phyloP scores from a whole-genome alignment of 139 green algal genomes.

The Dunaliella primolecta region DNA sequence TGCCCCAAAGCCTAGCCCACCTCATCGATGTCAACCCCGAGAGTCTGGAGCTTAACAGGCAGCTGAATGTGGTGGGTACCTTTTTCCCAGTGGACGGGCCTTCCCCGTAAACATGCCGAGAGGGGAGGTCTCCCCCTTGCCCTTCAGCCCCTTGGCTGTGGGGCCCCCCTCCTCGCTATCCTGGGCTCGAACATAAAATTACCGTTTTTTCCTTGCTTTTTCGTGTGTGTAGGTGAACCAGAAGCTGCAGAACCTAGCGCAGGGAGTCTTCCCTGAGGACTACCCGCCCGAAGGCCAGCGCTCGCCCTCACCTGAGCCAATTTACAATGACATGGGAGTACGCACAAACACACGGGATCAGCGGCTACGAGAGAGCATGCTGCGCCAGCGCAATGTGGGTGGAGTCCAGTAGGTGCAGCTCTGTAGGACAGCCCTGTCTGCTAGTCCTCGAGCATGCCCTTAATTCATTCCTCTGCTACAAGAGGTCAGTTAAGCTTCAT shows the following conservation, averaged over 20 bases:
- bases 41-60: slow-evolving; percentile 20
- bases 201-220: too few relatives aligned
- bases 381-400: slow-evolving; percentile 50
- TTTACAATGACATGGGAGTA: slow-evolving; percentile 77
- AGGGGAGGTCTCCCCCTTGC: too few relatives aligned
- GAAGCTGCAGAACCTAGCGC: slow-evolving; percentile 35
- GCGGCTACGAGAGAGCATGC: slow-evolving; percentile 73
- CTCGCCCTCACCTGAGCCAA: slow-evolving; percentile 77
- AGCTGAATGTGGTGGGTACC: slow-evolving; percentile 24
- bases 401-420: too few relatives aligned
- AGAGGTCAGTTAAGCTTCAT: too few relatives aligned
- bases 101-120: too few relatives aligned
- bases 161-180: too few relatives aligned
- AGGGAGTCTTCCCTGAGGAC: slow-evolving; percentile 32
- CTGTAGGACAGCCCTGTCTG: not conserved
- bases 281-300: slow-evolving; percentile 64
- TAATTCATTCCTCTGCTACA: too few relatives aligned
- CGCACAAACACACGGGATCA: slow-evolving; percentile 82
- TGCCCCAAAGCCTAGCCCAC: slow-evolving; percentile 45
- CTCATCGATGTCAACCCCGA: slow-evolving; percentile 52
- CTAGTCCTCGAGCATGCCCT: not conserved
- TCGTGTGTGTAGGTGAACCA: slow-evolving; percentile 51
- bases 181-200: too few relatives aligned
- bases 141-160: too few relatives aligned
- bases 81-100: too few relatives aligned